phyloP scores from a whole-genome alignment of 139 green algal genomes.

The Ettlia oleoabundans region DNA sequence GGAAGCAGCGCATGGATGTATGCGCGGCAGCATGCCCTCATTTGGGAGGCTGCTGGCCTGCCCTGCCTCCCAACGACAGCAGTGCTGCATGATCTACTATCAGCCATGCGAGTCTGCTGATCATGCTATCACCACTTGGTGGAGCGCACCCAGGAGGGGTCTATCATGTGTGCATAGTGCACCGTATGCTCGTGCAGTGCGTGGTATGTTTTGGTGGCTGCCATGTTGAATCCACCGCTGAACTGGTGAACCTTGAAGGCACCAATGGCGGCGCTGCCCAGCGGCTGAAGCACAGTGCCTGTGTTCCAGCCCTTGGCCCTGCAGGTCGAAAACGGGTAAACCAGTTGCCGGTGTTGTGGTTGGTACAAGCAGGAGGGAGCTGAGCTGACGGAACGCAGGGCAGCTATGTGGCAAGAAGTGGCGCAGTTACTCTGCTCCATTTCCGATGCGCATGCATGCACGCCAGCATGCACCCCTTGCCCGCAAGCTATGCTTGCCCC shows the following conservation, averaged over 20 bases:
- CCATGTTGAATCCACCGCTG: slow-evolving; percentile 51
- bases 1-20: too few species aligned
- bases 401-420: too few species aligned
- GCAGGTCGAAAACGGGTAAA: background rate
- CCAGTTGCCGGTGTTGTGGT: too few species aligned
- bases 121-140: slow-evolving; percentile 40
- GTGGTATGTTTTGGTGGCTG: slow-evolving; percentile 29
- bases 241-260: slow-evolving; percentile 63
- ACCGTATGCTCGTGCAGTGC: slow-evolving; percentile 42
- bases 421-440: too few species aligned
- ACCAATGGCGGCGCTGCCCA: slow-evolving; percentile 45
- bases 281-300: slow-evolving; percentile 43
- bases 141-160: slow-evolving; percentile 55
- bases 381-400: background rate
- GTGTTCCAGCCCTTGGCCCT: slow-evolving; percentile 49
- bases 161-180: slow-evolving; percentile 55
- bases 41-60: too few species aligned
- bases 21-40: too few species aligned
- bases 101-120: too few species aligned
- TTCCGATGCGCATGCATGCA: too few species aligned
- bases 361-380: background rate
- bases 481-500: too few species aligned
- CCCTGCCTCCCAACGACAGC: too few species aligned
- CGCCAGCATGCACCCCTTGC: too few species aligned
- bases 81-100: too few species aligned